Percentiles rank a stretch among this genome's conserved stretches.
Conservation (phyloP, 169 alveolate genomes). For the Plasmodium gaboni region DNA sequence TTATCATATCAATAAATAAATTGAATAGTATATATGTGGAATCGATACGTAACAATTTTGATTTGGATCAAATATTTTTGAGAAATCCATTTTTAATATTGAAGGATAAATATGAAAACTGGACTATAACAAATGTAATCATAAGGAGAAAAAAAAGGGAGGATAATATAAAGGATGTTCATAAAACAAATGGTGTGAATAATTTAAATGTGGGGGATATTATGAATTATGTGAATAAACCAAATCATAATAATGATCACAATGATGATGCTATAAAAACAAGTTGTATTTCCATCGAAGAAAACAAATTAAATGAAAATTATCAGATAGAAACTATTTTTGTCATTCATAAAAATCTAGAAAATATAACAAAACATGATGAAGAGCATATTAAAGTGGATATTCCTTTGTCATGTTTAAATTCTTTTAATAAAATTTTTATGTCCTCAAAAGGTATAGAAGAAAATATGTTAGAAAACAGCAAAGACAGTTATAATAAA, state of each 20-base stretch:
- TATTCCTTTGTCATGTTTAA: slow-evolving; percentile 39
- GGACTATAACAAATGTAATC: slow-evolving; percentile 25
- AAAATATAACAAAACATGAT: not conserved
- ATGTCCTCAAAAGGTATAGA: slow-evolving; percentile 11
- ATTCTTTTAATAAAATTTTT: slow-evolving; percentile 47
- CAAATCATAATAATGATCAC: not conserved
- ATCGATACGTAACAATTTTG: not conserved
- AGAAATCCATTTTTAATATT: slow-evolving; percentile 46
- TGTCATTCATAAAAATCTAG: slow-evolving; percentile 1
- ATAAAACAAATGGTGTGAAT: not conserved
- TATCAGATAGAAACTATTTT: not conserved
- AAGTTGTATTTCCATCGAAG: too few species aligned
- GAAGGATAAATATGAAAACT: slow-evolving; percentile 10
- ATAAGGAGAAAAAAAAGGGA: not conserved
- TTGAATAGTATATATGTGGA: slow-evolving; percentile 42
- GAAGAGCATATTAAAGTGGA: not conserved
- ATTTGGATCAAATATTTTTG: not conserved
- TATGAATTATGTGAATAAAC: not conserved
- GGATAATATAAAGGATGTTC: not conserved
- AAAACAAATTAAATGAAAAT: not conserved
- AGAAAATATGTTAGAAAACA: not conserved
- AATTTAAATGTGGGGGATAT: not conserved
- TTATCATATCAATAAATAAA: slow-evolving; percentile 38
- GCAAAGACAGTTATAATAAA: slow-evolving; percentile 9
- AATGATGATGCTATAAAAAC: too few species aligned